phyloP scores from a whole-genome alignment of 352 stramenopile genomes.

The Plasmopara halstedii region DNA sequence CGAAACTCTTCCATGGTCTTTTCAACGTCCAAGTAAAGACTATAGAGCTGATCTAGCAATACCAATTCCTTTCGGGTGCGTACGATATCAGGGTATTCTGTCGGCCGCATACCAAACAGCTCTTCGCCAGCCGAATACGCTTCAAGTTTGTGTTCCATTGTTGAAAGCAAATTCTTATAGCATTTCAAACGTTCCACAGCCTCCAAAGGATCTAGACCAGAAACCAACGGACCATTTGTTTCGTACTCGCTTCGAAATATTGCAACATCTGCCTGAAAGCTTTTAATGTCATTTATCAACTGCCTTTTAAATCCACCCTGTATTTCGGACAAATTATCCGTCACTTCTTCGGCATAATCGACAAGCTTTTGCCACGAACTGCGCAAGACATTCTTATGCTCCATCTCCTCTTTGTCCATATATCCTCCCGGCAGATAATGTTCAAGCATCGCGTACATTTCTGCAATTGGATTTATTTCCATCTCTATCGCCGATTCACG shows the following conservation, averaged over 20 bases:
- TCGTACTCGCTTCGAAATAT: conserved; percentile 67
- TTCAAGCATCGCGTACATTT: conserved; percentile 89
- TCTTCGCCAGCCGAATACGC: conserved; percentile 84
- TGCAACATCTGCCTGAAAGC: conserved; percentile 64
- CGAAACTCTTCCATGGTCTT: conserved; percentile 65
- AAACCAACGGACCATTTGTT: conserved; percentile 59
- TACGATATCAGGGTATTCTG: conserved; percentile 71
- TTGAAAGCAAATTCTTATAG: conserved; percentile 77
- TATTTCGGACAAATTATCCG: conserved; percentile 74
- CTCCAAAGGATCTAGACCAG: conserved; percentile 65
- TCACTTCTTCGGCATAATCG: conserved; percentile 85
- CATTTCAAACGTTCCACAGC: conserved; percentile 78
- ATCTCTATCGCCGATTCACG: conserved; percentile 84
- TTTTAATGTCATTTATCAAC: conserved; percentile 81
- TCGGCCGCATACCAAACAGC: conserved; percentile 81
- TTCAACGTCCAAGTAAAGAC: conserved; percentile 84
- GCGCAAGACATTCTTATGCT: conserved; percentile 85
- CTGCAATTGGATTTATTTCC: conserved; percentile 82
- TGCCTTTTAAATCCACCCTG: conserved; percentile 89
- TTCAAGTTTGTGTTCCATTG: conserved; percentile 79
- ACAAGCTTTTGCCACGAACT: conserved; percentile 83
- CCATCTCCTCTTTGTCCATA: conserved; percentile 87
- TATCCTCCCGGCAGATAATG: conserved; percentile 78
- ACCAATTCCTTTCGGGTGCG: conserved; percentile 85
- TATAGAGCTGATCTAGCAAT: conserved; percentile 83